phyloP scores from a whole-genome alignment of 208 protist genomes.

The Leishmania braziliensis region DNA sequence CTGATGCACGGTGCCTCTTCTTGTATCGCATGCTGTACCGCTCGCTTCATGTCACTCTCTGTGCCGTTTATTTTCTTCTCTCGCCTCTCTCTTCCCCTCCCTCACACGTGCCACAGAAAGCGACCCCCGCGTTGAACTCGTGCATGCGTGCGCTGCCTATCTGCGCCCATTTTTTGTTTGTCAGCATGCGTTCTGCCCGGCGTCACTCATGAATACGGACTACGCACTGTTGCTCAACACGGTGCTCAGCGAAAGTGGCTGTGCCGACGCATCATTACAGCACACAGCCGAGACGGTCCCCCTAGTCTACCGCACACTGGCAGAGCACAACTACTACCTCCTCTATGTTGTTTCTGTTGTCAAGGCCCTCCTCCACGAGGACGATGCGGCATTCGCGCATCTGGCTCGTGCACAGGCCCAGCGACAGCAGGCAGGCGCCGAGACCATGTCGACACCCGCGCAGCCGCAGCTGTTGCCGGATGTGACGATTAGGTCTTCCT shows the following conservation, averaged over 20 bases:
- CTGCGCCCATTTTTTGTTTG: constrained; percentile 5
- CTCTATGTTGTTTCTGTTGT: constrained; percentile 48
- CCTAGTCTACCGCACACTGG: constrained; percentile 54
- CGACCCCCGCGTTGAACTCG: neutral
- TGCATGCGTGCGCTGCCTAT: neutral
- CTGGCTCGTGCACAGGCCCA: constrained; percentile 42
- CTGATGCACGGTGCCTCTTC: neutral
- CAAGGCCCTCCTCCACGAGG: constrained; percentile 58
- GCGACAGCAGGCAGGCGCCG: constrained; percentile 13
- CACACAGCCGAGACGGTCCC: constrained; percentile 47
- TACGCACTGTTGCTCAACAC: constrained; percentile 54
- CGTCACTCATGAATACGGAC: constrained; percentile 36
- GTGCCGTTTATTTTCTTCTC: neutral
- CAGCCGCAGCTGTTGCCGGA: too few relatives aligned
- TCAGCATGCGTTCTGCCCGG: constrained; percentile 12
- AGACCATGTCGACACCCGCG: neutral
- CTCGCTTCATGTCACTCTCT: neutral
- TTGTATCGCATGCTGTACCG: too few relatives aligned
- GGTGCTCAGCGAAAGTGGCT: constrained; percentile 50
- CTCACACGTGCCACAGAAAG: neutral
- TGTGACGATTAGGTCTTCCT: constrained; percentile 1
- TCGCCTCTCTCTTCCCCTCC: neutral
- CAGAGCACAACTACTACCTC: constrained; percentile 66
- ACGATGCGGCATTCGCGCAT: constrained; percentile 50
- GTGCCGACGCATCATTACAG: constrained; percentile 56